Evolutionary conservation across 208 protist species (phyloP).

Genomic region (Porcisia deanei): DNA sequence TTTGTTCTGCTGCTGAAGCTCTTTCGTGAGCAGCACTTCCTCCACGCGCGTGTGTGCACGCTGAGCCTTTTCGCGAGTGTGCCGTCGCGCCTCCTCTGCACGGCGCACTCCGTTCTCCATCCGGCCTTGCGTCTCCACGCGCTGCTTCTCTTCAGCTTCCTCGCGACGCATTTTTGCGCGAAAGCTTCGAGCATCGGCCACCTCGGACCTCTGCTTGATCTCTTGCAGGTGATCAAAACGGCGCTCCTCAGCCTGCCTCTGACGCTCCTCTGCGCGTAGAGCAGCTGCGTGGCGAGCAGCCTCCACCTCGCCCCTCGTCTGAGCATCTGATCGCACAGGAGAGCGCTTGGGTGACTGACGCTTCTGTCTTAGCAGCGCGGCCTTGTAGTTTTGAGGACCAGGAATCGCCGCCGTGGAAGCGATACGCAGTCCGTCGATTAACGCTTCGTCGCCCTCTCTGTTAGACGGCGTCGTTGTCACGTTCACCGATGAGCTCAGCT

Average conservation of each 20-base stretch:
- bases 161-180: constrained; percentile 66
- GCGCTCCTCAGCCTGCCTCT: constrained; percentile 82
- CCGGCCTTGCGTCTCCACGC: constrained; percentile 58
- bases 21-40: constrained; percentile 77
- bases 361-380: constrained; percentile 40
- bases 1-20: constrained; percentile 73
- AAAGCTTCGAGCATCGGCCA: constrained; percentile 46
- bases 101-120: constrained; percentile 68
- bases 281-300: constrained; percentile 67
- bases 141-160: constrained; percentile 59
- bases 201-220: constrained; percentile 65
- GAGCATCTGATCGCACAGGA: constrained; percentile 16
- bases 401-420: not conserved
- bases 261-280: constrained; percentile 78
- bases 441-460: constrained; percentile 22
- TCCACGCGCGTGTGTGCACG: constrained; percentile 67
- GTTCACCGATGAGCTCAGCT: constrained; percentile 13
- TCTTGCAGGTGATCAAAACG: constrained; percentile 70
- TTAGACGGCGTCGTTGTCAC: constrained; percentile 34
- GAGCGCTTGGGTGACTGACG: constrained; percentile 52
- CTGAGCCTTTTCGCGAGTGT: constrained; percentile 68
- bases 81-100: constrained; percentile 64
- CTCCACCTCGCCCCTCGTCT: constrained; percentile 62
- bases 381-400: constrained; percentile 34
- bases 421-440: constrained; percentile 9